Evolutionary conservation across 257 asterid genomes (phyloP).

Genomic region (Ilex asprella): DNA sequence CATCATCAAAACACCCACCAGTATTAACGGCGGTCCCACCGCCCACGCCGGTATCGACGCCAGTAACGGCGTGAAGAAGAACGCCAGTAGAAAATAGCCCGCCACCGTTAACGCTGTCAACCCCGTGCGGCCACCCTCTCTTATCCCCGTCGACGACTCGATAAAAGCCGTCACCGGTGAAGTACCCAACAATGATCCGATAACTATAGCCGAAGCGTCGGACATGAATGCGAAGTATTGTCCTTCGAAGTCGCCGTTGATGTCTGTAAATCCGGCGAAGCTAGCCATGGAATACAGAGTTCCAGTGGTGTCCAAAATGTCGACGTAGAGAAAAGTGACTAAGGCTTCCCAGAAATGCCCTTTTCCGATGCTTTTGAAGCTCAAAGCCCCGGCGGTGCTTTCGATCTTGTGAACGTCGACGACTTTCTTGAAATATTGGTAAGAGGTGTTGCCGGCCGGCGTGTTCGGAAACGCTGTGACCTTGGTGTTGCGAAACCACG

Average conservation of each 20-base stretch:
- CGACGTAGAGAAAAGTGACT: slow-evolving; percentile 73
- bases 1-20: slow-evolving; percentile 99
- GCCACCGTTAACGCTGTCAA: slow-evolving; percentile 88
- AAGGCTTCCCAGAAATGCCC: slow-evolving; percentile 80
- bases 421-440: slow-evolving; percentile 51
- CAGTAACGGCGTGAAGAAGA: slow-evolving; percentile 84
- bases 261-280: slow-evolving; percentile 78
- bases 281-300: slow-evolving; percentile 82
- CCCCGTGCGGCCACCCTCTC: slow-evolving; percentile 95
- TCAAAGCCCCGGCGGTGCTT: slow-evolving; percentile 74
- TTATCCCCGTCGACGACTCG: slow-evolving; percentile 91
- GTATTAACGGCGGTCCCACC: slow-evolving; percentile 89
- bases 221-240: slow-evolving; percentile 93
- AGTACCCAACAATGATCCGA: slow-evolving; percentile 80
- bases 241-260: slow-evolving; percentile 70
- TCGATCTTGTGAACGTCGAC: slow-evolving; percentile 68
- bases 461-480: slow-evolving; percentile 69
- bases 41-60: slow-evolving; percentile 98
- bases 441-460: slow-evolving; percentile 55
- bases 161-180: slow-evolving; percentile 86
- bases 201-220: slow-evolving; percentile 72
- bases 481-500: slow-evolving; percentile 77
- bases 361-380: slow-evolving; percentile 56
- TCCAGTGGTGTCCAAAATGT: slow-evolving; percentile 82
- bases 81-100: slow-evolving; percentile 60